These are phyloP conservation scores for Byssochlamys sp. DNA, from an alignment of 2,329 filamentous ascomycete species.

Conservation along the genomic window DNA sequence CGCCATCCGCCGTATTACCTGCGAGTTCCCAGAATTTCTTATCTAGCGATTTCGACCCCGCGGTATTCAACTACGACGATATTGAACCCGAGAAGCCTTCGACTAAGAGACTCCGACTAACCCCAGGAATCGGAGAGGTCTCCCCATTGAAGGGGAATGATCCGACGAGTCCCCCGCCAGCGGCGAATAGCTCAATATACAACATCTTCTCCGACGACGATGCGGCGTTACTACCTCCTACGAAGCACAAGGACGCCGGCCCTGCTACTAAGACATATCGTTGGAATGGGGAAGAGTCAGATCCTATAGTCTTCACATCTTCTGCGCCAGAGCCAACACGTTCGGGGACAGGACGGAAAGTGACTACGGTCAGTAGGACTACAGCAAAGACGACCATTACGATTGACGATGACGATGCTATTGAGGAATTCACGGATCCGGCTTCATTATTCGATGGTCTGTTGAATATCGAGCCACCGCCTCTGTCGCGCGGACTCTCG, in stretches of 20 bases:
- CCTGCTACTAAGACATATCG: constrained; percentile 4
- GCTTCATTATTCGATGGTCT: constrained; percentile 13
- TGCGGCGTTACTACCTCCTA: constrained; percentile 1
- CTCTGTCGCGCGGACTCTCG: constrained; percentile 20
- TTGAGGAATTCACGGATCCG: constrained; percentile 28
- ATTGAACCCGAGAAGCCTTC: background rate
- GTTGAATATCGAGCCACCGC: constrained; percentile 11
- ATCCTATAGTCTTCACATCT: constrained; percentile 37
- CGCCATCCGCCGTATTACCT: constrained; percentile 1
- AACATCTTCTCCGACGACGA: constrained; percentile 4
- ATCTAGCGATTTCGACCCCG: constrained; percentile 5
- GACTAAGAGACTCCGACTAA: constrained; percentile 1
- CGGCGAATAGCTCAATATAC: background rate
- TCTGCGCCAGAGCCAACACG: constrained; percentile 22
- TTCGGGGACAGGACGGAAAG: background rate
- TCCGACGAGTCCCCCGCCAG: background rate
- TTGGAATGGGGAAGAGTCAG: constrained; percentile 21
- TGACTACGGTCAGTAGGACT: constrained; percentile 7
- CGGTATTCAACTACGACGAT: constrained; percentile 6
- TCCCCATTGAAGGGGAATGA: background rate
- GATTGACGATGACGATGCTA: constrained; percentile 24
- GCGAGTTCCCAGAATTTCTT: constrained; percentile 5
- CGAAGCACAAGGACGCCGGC: background rate
- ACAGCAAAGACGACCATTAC: constrained; percentile 21
- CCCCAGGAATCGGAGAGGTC: background rate